Percentiles rank a stretch among this genome's conserved stretches.
phyloP scores from a whole-genome alignment of 768 basidiomycete genomes.

The Phanerodontia chrysosporium region DNA sequence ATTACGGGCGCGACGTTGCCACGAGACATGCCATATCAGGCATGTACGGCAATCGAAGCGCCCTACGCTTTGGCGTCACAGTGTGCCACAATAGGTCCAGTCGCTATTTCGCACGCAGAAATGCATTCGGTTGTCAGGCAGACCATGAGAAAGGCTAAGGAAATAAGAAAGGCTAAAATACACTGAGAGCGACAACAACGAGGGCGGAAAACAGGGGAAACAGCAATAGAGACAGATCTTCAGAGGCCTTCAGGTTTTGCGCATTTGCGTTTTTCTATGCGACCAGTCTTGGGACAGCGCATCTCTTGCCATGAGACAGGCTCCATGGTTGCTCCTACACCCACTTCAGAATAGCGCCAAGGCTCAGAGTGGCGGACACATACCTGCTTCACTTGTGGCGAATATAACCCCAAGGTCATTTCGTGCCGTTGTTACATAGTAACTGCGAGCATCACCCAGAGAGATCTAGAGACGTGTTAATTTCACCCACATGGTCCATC shows the following conservation, averaged over 20 bases:
- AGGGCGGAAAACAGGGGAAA: no score
- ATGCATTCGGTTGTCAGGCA: neutral
- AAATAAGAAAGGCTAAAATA: no score
- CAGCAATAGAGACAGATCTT: neutral
- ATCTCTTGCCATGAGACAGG: conserved; percentile 90
- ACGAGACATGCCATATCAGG: conserved; percentile 21
- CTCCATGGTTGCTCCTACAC: conserved; percentile 74
- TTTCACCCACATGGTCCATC: no score
- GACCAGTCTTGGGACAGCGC: conserved; percentile 80
- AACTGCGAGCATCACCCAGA: conserved; percentile 85
- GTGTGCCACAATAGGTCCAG: neutral
- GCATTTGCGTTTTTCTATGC: conserved; percentile 78
- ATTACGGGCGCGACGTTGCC: conserved; percentile 16
- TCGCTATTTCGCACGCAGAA: neutral
- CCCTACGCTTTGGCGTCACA: neutral
- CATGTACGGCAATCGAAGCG: conserved; percentile 6
- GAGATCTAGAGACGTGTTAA: conserved; percentile 88
- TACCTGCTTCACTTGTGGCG: conserved; percentile 83
- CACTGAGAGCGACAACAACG: neutral
- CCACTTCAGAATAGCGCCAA: neutral
- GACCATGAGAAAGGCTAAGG: neutral
- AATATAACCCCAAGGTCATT: conserved; percentile 92
- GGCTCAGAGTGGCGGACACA: conserved; percentile 16
- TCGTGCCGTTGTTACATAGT: conserved; percentile 86
- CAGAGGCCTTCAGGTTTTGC: conserved; percentile 75